These are phyloP conservation scores for Staphylotrichum tortipilum DNA, from an alignment of 495 filamentous ascomycete genomes.

Conservation along the genomic window DNA sequence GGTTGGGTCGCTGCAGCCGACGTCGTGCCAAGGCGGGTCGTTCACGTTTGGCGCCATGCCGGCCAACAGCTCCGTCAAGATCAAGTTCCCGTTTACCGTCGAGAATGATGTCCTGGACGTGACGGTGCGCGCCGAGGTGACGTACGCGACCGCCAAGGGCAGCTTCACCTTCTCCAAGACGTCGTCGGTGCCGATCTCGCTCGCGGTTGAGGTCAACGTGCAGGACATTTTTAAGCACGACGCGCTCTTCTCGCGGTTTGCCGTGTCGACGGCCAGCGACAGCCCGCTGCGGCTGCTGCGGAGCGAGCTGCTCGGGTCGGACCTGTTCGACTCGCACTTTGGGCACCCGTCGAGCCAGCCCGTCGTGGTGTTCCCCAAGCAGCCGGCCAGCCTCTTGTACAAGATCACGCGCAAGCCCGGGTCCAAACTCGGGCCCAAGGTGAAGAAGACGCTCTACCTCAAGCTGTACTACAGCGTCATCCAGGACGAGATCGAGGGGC, in stretches of 20 bases:
- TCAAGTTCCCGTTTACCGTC: conserved; percentile 75
- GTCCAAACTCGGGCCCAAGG: conserved; percentile 26
- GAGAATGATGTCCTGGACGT: conserved; percentile 69
- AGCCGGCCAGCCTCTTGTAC: conserved; percentile 76
- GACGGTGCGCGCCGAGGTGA: conserved; percentile 64
- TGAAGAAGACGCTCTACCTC: conserved; percentile 52
- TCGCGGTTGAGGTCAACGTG: conserved; percentile 90
- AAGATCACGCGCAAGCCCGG: conserved; percentile 51
- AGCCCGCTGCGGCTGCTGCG: conserved; percentile 67
- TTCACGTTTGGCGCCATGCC: conserved; percentile 55
- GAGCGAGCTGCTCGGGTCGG: conserved; percentile 61
- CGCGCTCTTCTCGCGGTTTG: conserved; percentile 79
- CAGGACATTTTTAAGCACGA: conserved; percentile 88
- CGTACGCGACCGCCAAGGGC: conserved; percentile 66
- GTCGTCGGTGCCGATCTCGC: conserved; percentile 53
- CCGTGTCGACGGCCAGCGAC: conserved; percentile 65
- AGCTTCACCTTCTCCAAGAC: conserved; percentile 61
- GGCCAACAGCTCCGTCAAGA: conserved; percentile 37
- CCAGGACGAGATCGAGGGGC: conserved; percentile 55
- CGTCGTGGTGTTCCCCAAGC: conserved; percentile 64
- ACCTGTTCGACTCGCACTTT: conserved; percentile 56
- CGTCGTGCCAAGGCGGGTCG: conserved; percentile 54
- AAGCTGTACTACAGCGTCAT: conserved; percentile 70
- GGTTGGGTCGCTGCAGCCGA: conserved; percentile 45
- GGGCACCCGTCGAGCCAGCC: conserved; percentile 46